Evolutionary conservation across 192 early-diverging fungal genomes (phyloP).

Genomic region (Glomus cerebriforme): DNA sequence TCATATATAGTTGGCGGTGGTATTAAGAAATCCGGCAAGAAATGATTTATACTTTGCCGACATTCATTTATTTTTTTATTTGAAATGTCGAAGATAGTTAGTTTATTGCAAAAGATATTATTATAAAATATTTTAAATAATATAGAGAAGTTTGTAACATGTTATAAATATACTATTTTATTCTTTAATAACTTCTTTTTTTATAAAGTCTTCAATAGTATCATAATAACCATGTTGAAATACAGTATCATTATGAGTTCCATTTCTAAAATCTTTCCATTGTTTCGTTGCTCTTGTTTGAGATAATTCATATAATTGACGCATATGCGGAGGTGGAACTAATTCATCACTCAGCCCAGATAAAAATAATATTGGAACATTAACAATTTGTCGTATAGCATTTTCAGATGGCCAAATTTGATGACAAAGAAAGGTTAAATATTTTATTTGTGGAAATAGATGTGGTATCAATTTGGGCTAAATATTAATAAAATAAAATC

Average conservation of each 20-base stretch:
- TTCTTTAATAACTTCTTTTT: constrained; percentile 18
- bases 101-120: too few relatives aligned
- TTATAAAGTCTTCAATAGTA: constrained; percentile 59
- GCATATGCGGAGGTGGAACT: constrained; percentile 88
- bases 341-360: constrained; percentile 84
- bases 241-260: constrained; percentile 92
- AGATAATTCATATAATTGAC: constrained; percentile 64
- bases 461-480: constrained; percentile 86
- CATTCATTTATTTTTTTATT: background rate
- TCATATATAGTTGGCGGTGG: constrained; percentile 49
- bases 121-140: background rate
- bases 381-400: constrained; percentile 63
- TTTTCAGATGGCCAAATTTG: constrained; percentile 88
- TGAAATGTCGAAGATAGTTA: too few relatives aligned
- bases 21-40: constrained; percentile 71
- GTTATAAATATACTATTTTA: too few relatives aligned
- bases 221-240: constrained; percentile 87
- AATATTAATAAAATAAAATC: background rate
- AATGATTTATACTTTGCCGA: constrained; percentile 32
- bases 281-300: constrained; percentile 44
- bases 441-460: constrained; percentile 75
- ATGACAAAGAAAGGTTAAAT: constrained; percentile 79
- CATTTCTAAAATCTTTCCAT: constrained; percentile 74
- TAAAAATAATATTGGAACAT: constrained; percentile 79
- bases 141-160: background rate